phyloP scores from a whole-genome alignment of 2,329 filamentous ascomycete species.

The Massarina eburnea region DNA sequence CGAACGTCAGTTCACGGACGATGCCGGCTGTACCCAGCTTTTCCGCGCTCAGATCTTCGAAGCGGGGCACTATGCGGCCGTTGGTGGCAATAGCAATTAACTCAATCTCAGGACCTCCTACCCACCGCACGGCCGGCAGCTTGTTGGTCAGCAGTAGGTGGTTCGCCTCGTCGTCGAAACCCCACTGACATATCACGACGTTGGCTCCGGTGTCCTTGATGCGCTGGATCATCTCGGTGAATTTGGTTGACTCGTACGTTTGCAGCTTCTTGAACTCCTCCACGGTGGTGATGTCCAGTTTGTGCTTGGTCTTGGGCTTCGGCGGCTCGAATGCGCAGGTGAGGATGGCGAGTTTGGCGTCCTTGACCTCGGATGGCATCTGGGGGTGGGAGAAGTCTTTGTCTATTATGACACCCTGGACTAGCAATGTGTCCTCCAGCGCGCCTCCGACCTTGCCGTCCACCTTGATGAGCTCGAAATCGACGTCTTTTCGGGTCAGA shows the following conservation, averaged over 20 bases:
- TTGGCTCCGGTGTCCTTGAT: constrained; percentile 98
- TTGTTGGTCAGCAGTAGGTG: constrained; percentile 95
- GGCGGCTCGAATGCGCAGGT: constrained; percentile 98
- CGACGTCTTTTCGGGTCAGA: constrained; percentile 92
- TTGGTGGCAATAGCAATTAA: constrained; percentile 98
- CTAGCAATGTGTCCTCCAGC: constrained; percentile 88
- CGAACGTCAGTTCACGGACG: constrained; percentile 93
- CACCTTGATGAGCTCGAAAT: constrained; percentile 99
- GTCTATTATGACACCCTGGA: constrained; percentile 98
- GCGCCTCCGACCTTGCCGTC: constrained; percentile 96
- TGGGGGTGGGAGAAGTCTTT: constrained; percentile 99
- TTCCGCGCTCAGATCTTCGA: constrained; percentile 87
- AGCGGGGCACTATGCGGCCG: constrained; percentile 93
- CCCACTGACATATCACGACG: constrained; percentile 98
- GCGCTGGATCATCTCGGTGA: constrained; percentile 97
- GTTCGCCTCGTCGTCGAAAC: constrained; percentile 98
- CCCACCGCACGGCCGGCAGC: constrained; percentile 94
- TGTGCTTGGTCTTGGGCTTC: constrained; percentile 99
- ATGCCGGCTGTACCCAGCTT: constrained; percentile 90
- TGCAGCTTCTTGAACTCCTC: constrained; percentile 99
- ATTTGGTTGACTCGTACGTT: constrained; percentile 93
- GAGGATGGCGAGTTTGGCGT: constrained; percentile 96
- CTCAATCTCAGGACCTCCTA: constrained; percentile 96
- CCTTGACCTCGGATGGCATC: constrained; percentile 92
- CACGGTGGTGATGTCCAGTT: constrained; percentile 94